These are phyloP conservation scores for Chimonanthus salicifolius DNA, from an alignment of 164 flowering plant species.

Conservation along the genomic window DNA sequence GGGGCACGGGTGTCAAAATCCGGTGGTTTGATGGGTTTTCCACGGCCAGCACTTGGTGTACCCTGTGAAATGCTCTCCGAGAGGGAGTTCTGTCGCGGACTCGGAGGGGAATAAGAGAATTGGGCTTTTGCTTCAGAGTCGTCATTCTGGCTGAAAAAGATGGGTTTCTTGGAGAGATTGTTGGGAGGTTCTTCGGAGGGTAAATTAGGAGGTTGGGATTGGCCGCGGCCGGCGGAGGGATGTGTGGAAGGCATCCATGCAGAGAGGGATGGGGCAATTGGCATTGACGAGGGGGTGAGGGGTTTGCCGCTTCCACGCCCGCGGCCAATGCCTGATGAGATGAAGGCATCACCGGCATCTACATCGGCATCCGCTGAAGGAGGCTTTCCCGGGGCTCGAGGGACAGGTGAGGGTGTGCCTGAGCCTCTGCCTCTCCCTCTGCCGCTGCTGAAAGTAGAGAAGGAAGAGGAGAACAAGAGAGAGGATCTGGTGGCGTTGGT, in stretches of 20 bases:
- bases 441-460: slow-evolving; percentile 27
- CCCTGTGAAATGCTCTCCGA: slow-evolving; percentile 18
- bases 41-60: slow-evolving; percentile 55
- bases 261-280: slow-evolving; percentile 30
- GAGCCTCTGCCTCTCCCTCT: slow-evolving; percentile 39
- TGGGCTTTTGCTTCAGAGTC: slow-evolving; percentile 9
- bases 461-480: slow-evolving; percentile 16
- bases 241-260: slow-evolving; percentile 22
- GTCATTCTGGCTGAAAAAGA: slow-evolving; percentile 29
- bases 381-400: slow-evolving; percentile 19
- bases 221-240: slow-evolving; percentile 37
- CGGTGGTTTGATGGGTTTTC: slow-evolving; percentile 27
- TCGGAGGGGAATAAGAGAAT: neutral
- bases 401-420: slow-evolving; percentile 19
- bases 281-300: slow-evolving; percentile 25
- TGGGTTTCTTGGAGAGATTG: slow-evolving; percentile 28
- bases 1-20: slow-evolving; percentile 8
- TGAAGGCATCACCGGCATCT: slow-evolving; percentile 2
- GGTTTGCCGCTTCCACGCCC: slow-evolving; percentile 55
- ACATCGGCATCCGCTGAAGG: slow-evolving; percentile 7
- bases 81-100: slow-evolving; percentile 1
- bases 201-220: slow-evolving; percentile 7
- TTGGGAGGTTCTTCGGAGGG: slow-evolving; percentile 2
- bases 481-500: slow-evolving; percentile 10
- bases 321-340: slow-evolving; percentile 13